These are phyloP conservation scores for Eremochloa ophiuroides DNA, from an alignment of 176 grass and related monocot genomes.

Conservation along the genomic window DNA sequence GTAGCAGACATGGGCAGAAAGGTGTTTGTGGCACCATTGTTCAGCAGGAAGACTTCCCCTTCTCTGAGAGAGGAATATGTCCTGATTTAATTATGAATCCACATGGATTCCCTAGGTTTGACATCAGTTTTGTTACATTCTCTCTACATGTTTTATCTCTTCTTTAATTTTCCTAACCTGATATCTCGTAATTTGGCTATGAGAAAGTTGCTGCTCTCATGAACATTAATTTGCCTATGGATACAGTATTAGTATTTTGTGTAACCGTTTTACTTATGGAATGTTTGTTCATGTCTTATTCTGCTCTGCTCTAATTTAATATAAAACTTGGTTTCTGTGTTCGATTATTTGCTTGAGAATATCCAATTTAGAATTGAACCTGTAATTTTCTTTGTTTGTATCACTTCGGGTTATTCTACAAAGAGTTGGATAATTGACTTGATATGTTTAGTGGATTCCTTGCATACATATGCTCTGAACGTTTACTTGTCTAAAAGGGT, in stretches of 20 bases:
- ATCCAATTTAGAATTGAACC: constrained; percentile 4
- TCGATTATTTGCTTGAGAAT: not conserved
- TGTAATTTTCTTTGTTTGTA: not conserved
- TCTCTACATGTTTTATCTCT: not conserved
- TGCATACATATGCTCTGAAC: not conserved
- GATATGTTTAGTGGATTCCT: not conserved
- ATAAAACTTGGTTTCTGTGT: not conserved
- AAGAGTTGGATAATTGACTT: not conserved
- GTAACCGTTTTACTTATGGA: not conserved
- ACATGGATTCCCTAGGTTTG: constrained; percentile 93
- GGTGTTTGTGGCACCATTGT: constrained; percentile 98
- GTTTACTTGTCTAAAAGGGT: not conserved
- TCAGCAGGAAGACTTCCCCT: constrained; percentile 97
- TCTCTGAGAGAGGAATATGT: constrained; percentile 89
- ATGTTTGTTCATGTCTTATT: not conserved
- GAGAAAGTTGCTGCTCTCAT: not conserved
- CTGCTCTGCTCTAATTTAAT: not conserved
- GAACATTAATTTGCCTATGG: not conserved
- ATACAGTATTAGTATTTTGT: constrained; percentile 17
- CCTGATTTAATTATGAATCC: constrained; percentile 99
- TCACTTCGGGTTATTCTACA: not conserved
- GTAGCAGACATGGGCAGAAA: constrained; percentile 98
- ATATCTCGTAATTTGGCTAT: not conserved
- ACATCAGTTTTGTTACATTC: constrained; percentile 20
- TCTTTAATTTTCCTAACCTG: constrained; percentile 20